Conservation (phyloP, 148 eudicot species). For the Gaultheria prostrata region DNA sequence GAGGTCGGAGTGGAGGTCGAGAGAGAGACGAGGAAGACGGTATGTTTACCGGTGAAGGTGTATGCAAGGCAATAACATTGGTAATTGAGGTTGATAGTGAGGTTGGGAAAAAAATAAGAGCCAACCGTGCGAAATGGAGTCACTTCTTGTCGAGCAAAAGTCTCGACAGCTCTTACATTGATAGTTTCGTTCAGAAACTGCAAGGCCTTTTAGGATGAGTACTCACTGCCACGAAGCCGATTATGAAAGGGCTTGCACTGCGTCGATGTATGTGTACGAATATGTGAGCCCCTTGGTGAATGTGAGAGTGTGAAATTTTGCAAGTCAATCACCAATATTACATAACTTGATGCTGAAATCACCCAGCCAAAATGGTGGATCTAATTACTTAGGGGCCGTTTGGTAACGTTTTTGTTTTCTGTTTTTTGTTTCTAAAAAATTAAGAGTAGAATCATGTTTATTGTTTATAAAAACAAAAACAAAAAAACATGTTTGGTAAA, state of each 20-base stretch:
- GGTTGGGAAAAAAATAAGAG: constrained; percentile 27
- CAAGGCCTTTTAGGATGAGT: constrained; percentile 20
- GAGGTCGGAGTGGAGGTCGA: constrained; percentile 46
- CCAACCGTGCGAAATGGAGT: constrained; percentile 42
- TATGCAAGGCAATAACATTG: constrained; percentile 33
- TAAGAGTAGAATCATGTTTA: too few species aligned
- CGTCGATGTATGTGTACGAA: background rate
- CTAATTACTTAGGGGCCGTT: too few species aligned
- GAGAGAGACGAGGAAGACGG: constrained; percentile 42
- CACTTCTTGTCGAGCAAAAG: constrained; percentile 39
- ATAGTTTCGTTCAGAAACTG: constrained; percentile 35
- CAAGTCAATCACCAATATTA: too few species aligned
- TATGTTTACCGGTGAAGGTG: constrained; percentile 32
- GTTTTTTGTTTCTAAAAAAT: too few species aligned
- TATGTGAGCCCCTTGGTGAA: too few species aligned
- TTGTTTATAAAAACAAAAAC: too few species aligned
- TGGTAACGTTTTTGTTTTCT: too few species aligned
- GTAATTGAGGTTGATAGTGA: constrained; percentile 37
- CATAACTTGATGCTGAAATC: too few species aligned
- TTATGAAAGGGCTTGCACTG: background rate
- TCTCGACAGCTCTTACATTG: constrained; percentile 42
- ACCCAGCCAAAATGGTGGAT: too few species aligned
- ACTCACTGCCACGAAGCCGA: background rate
- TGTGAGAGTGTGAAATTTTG: too few species aligned
- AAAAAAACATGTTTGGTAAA: too few species aligned